Base-by-base conservation (phyloP, 345 rosid genomes). In the Populus davidiana region DNA sequence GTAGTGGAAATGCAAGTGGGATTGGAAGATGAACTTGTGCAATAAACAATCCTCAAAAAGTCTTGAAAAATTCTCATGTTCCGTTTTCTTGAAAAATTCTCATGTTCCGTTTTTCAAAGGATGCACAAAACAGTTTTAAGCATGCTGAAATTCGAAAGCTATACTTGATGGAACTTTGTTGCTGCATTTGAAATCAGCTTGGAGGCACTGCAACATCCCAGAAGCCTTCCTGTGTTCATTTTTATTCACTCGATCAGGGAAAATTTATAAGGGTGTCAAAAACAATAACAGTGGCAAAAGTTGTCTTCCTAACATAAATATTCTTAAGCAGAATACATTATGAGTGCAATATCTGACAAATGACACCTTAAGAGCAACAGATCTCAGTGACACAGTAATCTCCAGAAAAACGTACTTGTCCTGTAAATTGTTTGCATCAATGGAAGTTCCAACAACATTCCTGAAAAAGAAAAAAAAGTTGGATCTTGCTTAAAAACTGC, bases 191-290 rank as follows among this genome's bases (percentile, higher is more conserved):
- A 69, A 77, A 78, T 83, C 63, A 64, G 75, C 74, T 18, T 76
- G 75, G n/a, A 86, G 81, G 87, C 93, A 89, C 69, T 71, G 83
- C 79, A 89, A 71, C 87, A 81, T 75, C 69, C 75, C 83, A 50
- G 75, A 78, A 69, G 83, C 82, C 61, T 85, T 82, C 35, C 92
- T 87, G 88, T 35, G 49, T 73, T 54, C 79, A 81, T 61, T 65
- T 76, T 23, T 39, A 69, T 29, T 23, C 50, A 64, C 47, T 35
- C 33, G 20, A 27, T 76, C 39, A 67, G 43, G 38, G 47, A 16
- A 47, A 39, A 76, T 16, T 18, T 9, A 23, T 25, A 17, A 71
- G 23, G 54, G 63, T 56, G 3, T 56, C 62, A 21, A 21, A 54
- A n/a, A 23, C 5, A 56, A 56, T 21, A 56, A 56, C 62, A 8